Evolutionary conservation across 2,329 filamentous ascomycete genomes (phyloP), one percentile per base, ranked within the genome.

Genomic region (Pseudogymnoascus sp.): DNA sequence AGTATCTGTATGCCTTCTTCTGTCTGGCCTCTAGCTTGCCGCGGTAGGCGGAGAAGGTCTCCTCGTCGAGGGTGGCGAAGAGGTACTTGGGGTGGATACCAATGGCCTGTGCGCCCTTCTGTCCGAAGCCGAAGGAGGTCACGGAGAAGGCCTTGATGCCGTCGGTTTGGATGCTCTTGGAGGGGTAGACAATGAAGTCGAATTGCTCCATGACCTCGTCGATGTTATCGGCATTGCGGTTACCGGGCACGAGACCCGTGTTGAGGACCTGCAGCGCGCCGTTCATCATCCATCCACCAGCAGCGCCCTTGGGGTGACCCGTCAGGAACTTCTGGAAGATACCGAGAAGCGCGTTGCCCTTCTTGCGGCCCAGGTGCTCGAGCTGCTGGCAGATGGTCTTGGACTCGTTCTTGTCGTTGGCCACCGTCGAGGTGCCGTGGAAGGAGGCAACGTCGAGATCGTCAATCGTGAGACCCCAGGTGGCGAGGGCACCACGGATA

Each of bases 261-360:
- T 97, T 95, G 68, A 99, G 83, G 48, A 96, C 90, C 74, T 99
- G 94, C 73, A 99, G 79, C 74, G 90, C 94, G 66, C 94, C 94
- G 79, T 99, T 99, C 82, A 99, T 86, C 94, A 99, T 99, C 92
- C 94, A 99, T 56, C 92, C 94, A 79, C 94, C 94, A 62, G 94
- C 94, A 69, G 94, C 92, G 86, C 94, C 94, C 85, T 99, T 99
- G 70, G 94, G 94, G 74, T 99, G 94, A 74, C 94, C 94, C 59
- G 95, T 99, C 63, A 99, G 85, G 75, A 95, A 97, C 77, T 99
- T 99, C 77, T 99, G 94, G 88, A 97, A 99, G 73, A 99, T 92
- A 79, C 92, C 94, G 65, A 97, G 77, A 12, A 99, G 80, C 30
- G 94, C 92, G 71, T 99, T 99, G 70, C 95, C 94, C 85, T 96